A percentile compares a stretch with the other conserved stretches of the same genome.
Conservation (phyloP, 2,329 filamentous ascomycete species). For the Fusarium avenaceum region DNA sequence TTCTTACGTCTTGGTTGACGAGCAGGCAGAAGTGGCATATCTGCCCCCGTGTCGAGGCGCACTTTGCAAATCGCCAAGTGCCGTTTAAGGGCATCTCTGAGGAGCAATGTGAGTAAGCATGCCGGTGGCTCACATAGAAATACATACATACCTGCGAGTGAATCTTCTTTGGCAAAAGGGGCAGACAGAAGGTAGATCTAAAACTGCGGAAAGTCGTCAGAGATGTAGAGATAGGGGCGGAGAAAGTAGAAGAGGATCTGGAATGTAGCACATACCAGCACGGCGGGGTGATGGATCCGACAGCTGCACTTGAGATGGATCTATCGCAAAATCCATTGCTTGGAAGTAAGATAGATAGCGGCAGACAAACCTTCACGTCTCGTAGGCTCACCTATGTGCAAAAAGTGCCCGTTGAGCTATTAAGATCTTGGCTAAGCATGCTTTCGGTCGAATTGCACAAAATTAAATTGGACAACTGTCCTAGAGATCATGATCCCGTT, state of each 20-base stretch:
- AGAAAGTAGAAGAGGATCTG: no score
- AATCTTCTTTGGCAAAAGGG: neutral
- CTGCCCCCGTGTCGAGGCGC: neutral
- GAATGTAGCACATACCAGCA: neutral
- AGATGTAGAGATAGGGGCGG: accelerated
- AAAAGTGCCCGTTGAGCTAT: no score
- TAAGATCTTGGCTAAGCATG: no score
- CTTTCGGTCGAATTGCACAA: no score
- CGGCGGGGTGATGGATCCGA: neutral
- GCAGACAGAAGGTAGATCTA: neutral
- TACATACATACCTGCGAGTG: constrained; percentile 2
- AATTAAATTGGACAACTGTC: no score
- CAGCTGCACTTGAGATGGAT: no score
- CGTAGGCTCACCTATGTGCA: no score
- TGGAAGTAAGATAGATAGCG: no score
- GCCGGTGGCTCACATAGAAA: neutral
- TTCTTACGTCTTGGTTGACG: neutral
- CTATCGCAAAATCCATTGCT: no score
- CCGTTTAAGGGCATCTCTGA: constrained; percentile 4
- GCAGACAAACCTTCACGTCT: no score
- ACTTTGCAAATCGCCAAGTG: neutral
- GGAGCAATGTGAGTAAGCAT: neutral
- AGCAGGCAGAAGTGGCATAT: neutral
- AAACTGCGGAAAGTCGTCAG: neutral
- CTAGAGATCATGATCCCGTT: no score